phyloP scores from a whole-genome alignment of 129 eudicot species.

The Sambucus nigra region DNA sequence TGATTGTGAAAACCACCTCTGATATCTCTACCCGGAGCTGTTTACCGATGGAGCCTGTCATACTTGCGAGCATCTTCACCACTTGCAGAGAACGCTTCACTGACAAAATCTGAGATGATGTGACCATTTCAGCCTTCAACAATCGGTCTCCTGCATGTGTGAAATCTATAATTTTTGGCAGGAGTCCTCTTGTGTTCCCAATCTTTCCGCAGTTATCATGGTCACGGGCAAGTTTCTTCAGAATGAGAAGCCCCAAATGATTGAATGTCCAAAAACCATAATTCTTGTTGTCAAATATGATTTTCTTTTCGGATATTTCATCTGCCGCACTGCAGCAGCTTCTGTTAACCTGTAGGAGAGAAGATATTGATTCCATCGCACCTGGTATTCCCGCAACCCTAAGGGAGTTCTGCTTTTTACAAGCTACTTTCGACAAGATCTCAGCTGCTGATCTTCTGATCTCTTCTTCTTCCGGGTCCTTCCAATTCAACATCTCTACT shows the following conservation, averaged over 20 bases:
- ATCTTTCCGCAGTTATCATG: conserved; percentile 86
- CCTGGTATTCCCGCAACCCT: conserved; percentile 90
- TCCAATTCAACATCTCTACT: conserved; percentile 92
- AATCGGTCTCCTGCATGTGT: conserved; percentile 55
- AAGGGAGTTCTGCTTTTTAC: conserved; percentile 61
- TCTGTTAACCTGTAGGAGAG: conserved; percentile 36
- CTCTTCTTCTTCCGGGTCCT: conserved; percentile 72
- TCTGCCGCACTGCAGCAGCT: conserved; percentile 26
- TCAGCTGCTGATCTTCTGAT: conserved; percentile 67
- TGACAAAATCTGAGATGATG: conserved; percentile 53
- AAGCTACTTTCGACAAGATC: conserved; percentile 48
- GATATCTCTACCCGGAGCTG: conserved; percentile 78
- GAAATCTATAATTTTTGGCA: conserved; percentile 68
- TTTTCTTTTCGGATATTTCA: conserved; percentile 42
- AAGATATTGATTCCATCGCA: conserved; percentile 86
- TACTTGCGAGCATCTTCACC: conserved; percentile 71
- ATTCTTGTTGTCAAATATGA: conserved; percentile 30
- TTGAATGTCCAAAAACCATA: conserved; percentile 63
- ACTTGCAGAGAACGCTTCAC: conserved; percentile 73
- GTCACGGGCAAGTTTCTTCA: conserved; percentile 87
- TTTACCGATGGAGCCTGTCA: conserved; percentile 67
- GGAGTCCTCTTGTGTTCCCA: conserved; percentile 72
- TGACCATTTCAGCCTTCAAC: conserved; percentile 34
- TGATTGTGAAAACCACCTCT: conserved; percentile 71
- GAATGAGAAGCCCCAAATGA: conserved; percentile 64